Base-by-base conservation (phyloP, 106 monocot species). In the Dioscorea dumetorum region DNA sequence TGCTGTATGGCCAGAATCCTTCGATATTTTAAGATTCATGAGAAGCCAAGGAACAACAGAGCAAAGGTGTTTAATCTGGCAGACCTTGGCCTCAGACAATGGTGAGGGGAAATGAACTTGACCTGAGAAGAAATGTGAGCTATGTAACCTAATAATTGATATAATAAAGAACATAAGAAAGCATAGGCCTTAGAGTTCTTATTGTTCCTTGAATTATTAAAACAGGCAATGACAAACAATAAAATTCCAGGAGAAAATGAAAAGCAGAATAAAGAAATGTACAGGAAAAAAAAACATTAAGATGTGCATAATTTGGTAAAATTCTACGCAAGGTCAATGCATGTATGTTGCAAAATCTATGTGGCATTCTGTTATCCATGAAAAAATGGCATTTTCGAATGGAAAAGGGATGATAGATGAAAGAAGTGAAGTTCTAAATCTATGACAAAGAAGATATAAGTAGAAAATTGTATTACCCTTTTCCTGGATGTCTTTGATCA, bases 21-120 rank as follows among this genome's bases (percentile, higher is more conserved):
- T 84, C 10, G 87, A 62, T 63, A 61, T 51, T 66, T 81, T 92
- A 9, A 99, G 63, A 22, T 78, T 80, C 52, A 61, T 71, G 9
- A 87, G 49, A 61, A 99, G 83, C 89, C 82, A 87, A 32, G 58
- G 71, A 68, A 82, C 74, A 22, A 97, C 68, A 24, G 76, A 84
- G 41, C 77, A 86, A 28, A 97, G 80, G 61, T 75, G 77, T 32
- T 53, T 72, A n/a, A 66, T 35, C 68, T 72, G 65, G 31, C 23
- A 59, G 61, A 53, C 51, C 41, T 64, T 67, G 31, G 48, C 33
- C 52, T 75, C 66, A 24, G 59, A 41, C 31, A 57, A 52, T 57
- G 79, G 77, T 49, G 58, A 63, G 31, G 64, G 60, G 12, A 76
- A 18, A 66, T 31, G 12, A 32, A 18, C 56, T 52, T 64, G 70